A percentile compares a stretch with the other conserved stretches of the same genome.
Evolutionary conservation across 2,329 filamentous ascomycete species (phyloP).

Genomic region (Diaporthe nobilis): DNA sequence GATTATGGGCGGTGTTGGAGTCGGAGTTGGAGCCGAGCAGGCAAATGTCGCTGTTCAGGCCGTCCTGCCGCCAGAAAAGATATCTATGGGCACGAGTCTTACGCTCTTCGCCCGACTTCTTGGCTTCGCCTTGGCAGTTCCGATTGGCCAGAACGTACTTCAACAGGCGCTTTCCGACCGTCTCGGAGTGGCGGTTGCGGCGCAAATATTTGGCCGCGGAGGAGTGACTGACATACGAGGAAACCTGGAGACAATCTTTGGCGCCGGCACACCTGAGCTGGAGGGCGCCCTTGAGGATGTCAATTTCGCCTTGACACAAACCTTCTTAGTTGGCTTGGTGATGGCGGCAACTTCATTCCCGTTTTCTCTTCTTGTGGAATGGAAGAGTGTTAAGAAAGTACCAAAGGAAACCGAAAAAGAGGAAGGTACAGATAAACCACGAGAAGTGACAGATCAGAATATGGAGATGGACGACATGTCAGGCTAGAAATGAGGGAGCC

Average conservation of each 20-base stretch:
- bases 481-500: background rate
- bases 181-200: background rate
- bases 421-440: background rate
- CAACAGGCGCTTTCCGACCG: conserved; percentile 3
- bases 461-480: conserved; percentile 3
- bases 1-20: conserved; percentile 1
- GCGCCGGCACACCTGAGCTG: background rate
- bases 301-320: conserved; percentile 1
- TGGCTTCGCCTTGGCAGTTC: conserved; percentile 4
- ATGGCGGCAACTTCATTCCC: background rate
- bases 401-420: background rate
- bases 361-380: conserved; percentile 12
- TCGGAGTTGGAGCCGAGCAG: conserved; percentile 7
- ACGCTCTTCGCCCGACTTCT: conserved; percentile 4
- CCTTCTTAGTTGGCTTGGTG: background rate
- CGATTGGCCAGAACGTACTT: conserved; percentile 5
- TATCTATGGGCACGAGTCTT: conserved; percentile 3
- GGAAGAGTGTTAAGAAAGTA: background rate
- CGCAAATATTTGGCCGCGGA: background rate
- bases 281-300: conserved; percentile 9
- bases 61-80: background rate
- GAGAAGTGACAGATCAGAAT: background rate
- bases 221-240: background rate
- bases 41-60: conserved; percentile 11
- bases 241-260: background rate